Evolutionary conservation across 1,139 yeast genomes (phyloP).

Genomic region (Geotrichum siamense): DNA sequence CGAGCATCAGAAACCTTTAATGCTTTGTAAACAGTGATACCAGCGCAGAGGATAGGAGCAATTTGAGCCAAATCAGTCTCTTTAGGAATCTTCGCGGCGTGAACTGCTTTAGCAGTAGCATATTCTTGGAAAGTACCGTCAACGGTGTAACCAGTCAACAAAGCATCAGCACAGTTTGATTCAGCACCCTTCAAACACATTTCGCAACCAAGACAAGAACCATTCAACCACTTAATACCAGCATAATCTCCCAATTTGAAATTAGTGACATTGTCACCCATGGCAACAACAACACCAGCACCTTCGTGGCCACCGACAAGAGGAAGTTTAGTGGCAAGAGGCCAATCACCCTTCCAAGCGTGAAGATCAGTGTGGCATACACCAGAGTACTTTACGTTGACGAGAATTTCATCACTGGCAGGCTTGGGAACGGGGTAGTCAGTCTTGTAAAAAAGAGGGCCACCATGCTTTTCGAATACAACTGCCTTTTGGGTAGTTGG

Average conservation of each 20-base stretch:
- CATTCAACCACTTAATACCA: slow-evolving; percentile 65
- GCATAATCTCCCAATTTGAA: slow-evolving; percentile 71
- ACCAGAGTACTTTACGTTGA: slow-evolving; percentile 57
- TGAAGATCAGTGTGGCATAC: too few relatives aligned
- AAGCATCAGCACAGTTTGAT: slow-evolving; percentile 61
- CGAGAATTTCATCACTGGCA: slow-evolving; percentile 49
- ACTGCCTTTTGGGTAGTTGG: slow-evolving; percentile 69
- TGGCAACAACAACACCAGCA: slow-evolving; percentile 73
- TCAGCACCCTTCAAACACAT: slow-evolving; percentile 61
- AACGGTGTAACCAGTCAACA: slow-evolving; percentile 68
- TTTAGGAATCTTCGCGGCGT: slow-evolving; percentile 68
- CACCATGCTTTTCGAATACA: slow-evolving; percentile 60
- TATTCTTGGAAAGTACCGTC: slow-evolving; percentile 82
- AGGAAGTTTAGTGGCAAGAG: slow-evolving; percentile 55
- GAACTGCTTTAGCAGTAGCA: too few relatives aligned
- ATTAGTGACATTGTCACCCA: slow-evolving; percentile 58
- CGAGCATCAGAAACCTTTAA: slow-evolving; percentile 56
- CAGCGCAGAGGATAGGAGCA: slow-evolving; percentile 72
- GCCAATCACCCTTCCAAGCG: too few relatives aligned
- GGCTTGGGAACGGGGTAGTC: slow-evolving; percentile 61
- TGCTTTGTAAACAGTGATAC: too few relatives aligned
- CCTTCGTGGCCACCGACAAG: slow-evolving; percentile 83
- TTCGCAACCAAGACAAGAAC: slow-evolving; percentile 68
- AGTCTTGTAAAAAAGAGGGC: slow-evolving; percentile 48
- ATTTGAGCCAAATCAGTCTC: slow-evolving; percentile 65